phyloP scores from a whole-genome alignment of 495 filamentous ascomycete species.

The Aspergillus asperescens region DNA sequence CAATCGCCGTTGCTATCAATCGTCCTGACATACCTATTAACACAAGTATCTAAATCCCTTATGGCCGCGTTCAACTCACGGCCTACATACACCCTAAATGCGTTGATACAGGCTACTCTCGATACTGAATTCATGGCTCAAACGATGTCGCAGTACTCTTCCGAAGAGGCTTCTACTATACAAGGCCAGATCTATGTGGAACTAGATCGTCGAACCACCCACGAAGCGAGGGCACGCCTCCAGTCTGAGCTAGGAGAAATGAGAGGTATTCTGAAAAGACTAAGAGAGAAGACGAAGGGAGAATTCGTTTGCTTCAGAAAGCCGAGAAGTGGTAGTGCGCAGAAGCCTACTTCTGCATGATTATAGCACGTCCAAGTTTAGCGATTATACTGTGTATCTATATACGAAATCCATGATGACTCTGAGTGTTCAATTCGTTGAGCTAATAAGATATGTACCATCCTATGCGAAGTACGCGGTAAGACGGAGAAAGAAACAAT shows the following conservation, averaged over 20 bases:
- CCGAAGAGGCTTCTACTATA: conserved; percentile 67
- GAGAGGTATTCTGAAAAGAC: conserved; percentile 72
- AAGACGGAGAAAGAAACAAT: not conserved
- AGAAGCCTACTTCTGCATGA: conserved; percentile 10
- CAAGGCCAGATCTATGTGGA: conserved; percentile 87
- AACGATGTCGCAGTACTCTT: conserved; percentile 81
- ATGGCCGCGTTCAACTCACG: conserved; percentile 65
- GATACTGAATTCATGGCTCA: conserved; percentile 97
- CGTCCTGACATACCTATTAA: conserved; percentile 75
- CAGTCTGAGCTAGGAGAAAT: conserved; percentile 87
- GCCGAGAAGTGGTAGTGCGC: conserved; percentile 23
- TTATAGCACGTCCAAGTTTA: not conserved
- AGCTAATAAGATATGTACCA: not conserved
- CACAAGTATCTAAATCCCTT: conserved; percentile 65
- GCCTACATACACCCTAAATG: conserved; percentile 62
- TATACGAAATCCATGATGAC: not conserved
- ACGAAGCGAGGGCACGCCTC: conserved; percentile 68
- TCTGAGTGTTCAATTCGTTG: not conserved
- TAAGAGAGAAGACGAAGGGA: conserved; percentile 74
- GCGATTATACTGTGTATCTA: too few relatives aligned
- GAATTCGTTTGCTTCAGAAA: conserved; percentile 82
- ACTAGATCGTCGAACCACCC: conserved; percentile 79
- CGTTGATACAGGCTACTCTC: conserved; percentile 91
- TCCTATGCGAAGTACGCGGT: not conserved
- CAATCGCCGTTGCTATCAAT: conserved; percentile 57